Conservation (phyloP, 495 filamentous ascomycete genomes). For the Xylaria sp. region DNA sequence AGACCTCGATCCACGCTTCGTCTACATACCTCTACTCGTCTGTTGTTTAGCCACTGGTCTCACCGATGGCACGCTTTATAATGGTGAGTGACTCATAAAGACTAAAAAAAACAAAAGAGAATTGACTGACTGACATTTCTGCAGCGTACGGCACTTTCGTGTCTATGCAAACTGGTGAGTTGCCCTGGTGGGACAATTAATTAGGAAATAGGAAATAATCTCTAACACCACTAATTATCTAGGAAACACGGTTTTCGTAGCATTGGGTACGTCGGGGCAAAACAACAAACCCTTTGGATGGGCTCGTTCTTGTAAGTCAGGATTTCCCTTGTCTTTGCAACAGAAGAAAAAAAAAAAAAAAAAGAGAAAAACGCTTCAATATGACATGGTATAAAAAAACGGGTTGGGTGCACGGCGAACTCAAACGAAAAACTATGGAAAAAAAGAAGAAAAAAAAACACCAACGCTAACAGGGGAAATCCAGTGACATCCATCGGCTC, state of each 20-base stretch:
- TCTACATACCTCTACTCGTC: conserved; percentile 52
- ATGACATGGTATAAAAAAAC: not conserved
- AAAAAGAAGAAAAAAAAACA: not conserved
- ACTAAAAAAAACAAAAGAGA: not conserved
- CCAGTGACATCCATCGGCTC: conserved; percentile 37
- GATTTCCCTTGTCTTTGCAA: not conserved
- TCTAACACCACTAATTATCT: conserved; percentile 3
- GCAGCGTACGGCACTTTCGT: conserved; percentile 62
- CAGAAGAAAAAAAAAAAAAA: not conserved
- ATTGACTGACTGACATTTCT: conserved; percentile 24
- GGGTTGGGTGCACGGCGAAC: not conserved
- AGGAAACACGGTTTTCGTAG: conserved; percentile 42
- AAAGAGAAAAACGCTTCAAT: no score
- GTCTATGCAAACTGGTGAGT: conserved; percentile 62
- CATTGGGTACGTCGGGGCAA: conserved; percentile 37
- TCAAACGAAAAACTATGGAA: not conserved
- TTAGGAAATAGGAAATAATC: not conserved
- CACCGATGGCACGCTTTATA: conserved; percentile 60
- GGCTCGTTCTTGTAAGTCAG: conserved; percentile 36
- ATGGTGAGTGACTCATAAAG: conserved; percentile 40
- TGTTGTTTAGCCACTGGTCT: conserved; percentile 60
- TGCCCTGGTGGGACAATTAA: not conserved
- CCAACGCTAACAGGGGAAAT: not conserved
- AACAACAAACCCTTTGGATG: conserved; percentile 39
- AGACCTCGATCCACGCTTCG: conserved; percentile 47